Percentiles rank a stretch among this genome's conserved stretches.
Conservation (phyloP, 2,329 filamentous ascomycete species). For the Ceratocystis cubensis region DNA sequence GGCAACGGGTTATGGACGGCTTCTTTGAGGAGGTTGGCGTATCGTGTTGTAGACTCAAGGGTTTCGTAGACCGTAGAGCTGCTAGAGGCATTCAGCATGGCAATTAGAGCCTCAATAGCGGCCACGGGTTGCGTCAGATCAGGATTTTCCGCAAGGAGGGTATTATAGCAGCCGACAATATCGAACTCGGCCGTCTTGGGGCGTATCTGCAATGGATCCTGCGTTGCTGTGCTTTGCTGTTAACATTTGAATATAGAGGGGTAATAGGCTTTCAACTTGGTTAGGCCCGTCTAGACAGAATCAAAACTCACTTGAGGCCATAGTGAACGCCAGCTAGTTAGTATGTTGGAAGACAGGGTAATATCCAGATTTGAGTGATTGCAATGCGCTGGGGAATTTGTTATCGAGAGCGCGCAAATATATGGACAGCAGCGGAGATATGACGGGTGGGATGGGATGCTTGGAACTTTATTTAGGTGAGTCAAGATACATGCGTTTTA, state of each 20-base stretch:
- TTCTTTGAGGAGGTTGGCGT: constrained; percentile 64
- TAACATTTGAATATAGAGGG: not conserved
- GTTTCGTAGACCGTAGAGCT: constrained; percentile 89
- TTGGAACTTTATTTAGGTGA: not conserved
- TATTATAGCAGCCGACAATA: constrained; percentile 44
- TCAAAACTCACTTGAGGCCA: not conserved
- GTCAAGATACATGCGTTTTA: constrained; percentile 7
- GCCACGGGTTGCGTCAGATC: constrained; percentile 93
- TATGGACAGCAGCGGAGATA: not conserved
- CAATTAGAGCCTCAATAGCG: constrained; percentile 81
- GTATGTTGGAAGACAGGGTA: not conserved
- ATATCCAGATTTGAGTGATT: not conserved
- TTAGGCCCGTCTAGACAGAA: not conserved
- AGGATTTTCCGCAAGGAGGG: constrained; percentile 50
- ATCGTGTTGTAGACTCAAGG: constrained; percentile 66
- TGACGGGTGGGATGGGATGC: not conserved
- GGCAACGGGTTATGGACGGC: constrained; percentile 81
- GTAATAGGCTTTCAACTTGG: not conserved
- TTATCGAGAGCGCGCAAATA: not conserved
- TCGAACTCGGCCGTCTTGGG: constrained; percentile 27
- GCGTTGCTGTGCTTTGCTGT: not conserved
- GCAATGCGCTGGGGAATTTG: not conserved
- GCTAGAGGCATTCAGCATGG: constrained; percentile 65
- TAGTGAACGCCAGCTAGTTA: not conserved
- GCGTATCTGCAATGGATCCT: constrained; percentile 9